Conservation (phyloP, 2,329 filamentous ascomycete species). For the Sarocladiaceae sp. region DNA sequence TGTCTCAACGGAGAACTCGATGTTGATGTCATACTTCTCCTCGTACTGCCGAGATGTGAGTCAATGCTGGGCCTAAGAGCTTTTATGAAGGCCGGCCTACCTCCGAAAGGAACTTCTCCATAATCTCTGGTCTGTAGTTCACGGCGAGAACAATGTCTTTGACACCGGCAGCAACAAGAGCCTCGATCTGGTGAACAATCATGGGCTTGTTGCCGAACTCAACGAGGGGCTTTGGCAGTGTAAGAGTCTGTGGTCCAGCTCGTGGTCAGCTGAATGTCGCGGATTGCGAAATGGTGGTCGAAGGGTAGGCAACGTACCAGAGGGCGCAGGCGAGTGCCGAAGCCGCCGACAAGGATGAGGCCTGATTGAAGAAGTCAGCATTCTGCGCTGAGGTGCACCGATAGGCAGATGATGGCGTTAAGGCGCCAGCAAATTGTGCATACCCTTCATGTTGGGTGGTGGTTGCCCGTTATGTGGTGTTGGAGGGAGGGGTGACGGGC, state of each 20-base stretch:
- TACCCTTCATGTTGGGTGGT: conserved; percentile 29
- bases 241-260: conserved; percentile 64
- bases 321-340: conserved; percentile 94
- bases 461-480: too few species aligned
- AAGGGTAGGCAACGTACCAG: conserved; percentile 56
- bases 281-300: conserved; percentile 12
- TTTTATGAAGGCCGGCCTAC: too few species aligned
- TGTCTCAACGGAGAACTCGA: conserved; percentile 93
- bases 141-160: conserved; percentile 97
- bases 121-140: conserved; percentile 97
- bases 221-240: conserved; percentile 92
- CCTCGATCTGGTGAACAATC: conserved; percentile 97
- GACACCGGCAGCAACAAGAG: conserved; percentile 85
- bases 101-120: conserved; percentile 90
- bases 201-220: conserved; percentile 99
- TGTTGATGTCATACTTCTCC: conserved; percentile 85
- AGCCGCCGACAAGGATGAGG: conserved; percentile 98
- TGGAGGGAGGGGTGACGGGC: too few species aligned
- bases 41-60: conserved; percentile 58
- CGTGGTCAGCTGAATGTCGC: conserved; percentile 11
- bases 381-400: background rate
- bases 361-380: conserved; percentile 44
- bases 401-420: background rate
- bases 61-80: too few species aligned
- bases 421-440: conserved; percentile 10